phyloP scores from a whole-genome alignment of 2,329 filamentous ascomycete genomes.

The Penicillium decumbens region DNA sequence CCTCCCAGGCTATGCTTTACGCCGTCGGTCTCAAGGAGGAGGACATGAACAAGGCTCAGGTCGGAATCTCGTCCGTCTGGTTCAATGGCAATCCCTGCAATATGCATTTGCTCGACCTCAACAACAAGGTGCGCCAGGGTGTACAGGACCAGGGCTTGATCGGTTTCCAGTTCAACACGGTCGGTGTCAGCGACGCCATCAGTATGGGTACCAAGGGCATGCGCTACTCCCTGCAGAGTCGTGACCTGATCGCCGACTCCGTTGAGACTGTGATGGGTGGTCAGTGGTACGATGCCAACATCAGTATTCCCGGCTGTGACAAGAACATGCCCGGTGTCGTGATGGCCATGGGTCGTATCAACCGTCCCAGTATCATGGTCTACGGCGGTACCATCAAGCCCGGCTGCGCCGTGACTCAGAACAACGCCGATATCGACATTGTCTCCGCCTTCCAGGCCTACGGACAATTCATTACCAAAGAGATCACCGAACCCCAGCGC shows the following conservation, averaged over 20 bases:
- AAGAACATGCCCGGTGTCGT: slow-evolving; percentile 98
- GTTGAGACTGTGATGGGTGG: slow-evolving; percentile 99
- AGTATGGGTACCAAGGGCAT: slow-evolving; percentile 98
- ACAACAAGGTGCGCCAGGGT: slow-evolving; percentile 67
- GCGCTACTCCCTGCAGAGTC: slow-evolving; percentile 88
- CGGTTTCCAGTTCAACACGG: slow-evolving; percentile 97
- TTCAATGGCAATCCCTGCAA: slow-evolving; percentile 98
- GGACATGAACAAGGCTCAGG: slow-evolving; percentile 93
- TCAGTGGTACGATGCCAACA: slow-evolving; percentile 97
- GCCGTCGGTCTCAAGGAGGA: slow-evolving; percentile 80
- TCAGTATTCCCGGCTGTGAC: slow-evolving; percentile 95
- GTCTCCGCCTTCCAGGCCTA: slow-evolving; percentile 98
- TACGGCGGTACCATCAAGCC: slow-evolving; percentile 94
- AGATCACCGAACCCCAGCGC: slow-evolving; percentile 85
- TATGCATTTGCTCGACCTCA: slow-evolving; percentile 94
- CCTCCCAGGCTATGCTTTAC: slow-evolving; percentile 98
- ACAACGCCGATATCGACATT: slow-evolving; percentile 77
- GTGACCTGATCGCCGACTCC: slow-evolving; percentile 95
- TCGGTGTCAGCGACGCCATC: slow-evolving; percentile 95
- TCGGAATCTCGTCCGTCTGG: slow-evolving; percentile 97
- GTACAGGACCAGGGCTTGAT: slow-evolving; percentile 73
- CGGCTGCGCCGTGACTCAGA: slow-evolving; percentile 72
- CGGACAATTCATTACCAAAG: slow-evolving; percentile 85
- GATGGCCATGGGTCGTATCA: slow-evolving; percentile 91
- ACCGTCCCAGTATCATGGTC: slow-evolving; percentile 93